Base-by-base conservation (phyloP, 139 green algal genomes). In the Deuterostichococcus epilithicus region DNA sequence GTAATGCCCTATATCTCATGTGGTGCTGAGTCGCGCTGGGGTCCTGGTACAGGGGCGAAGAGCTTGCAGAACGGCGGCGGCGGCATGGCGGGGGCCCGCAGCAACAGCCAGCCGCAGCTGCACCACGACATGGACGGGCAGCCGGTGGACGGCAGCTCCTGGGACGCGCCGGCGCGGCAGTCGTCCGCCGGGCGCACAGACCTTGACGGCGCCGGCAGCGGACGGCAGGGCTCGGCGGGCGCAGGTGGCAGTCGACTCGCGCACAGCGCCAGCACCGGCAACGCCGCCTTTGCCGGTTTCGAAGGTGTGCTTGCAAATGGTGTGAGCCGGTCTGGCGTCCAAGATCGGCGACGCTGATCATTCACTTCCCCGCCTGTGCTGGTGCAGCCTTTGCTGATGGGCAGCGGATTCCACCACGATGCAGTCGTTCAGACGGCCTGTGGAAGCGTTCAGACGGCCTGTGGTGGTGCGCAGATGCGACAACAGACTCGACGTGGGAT, bases 251-350 rank as follows among this genome's bases (percentile, higher is more conserved):
- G 63, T 20, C n/a, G 32, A 68, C 38, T 58, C 13, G 73, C 45
- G 30, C 76, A 35, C 22, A 10, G 37, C 67, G 66, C 44, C 34
- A 72, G 42, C 72, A 73, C 6, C 63, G 75, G 74, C 44, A 45
- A 45, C 25, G 33, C 35, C 72, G 0, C 74, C 18, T 80, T 80
- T 65, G 70, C 67, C 33, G 75, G 75, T 15, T 80, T 80, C 70
- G 75, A 80, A 63, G 75, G 68, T 42, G 66, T 30, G 32, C 28
- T 30, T 68, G 66, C 63, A 69, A 63, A 39, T 73, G 30, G 4
- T 32, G 25, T 2, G 8, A 20, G 18, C 63, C 63, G 23, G 26
- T 70, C n/a, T 70, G 28, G 23, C 20, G 8, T 13, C 8, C 25
- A 75, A 38, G 38, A 75, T 32, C 23, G 15, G 37, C 15, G 18